Conservation (phyloP, 2,329 filamentous ascomycete species). For the Clonostachys solani region DNA sequence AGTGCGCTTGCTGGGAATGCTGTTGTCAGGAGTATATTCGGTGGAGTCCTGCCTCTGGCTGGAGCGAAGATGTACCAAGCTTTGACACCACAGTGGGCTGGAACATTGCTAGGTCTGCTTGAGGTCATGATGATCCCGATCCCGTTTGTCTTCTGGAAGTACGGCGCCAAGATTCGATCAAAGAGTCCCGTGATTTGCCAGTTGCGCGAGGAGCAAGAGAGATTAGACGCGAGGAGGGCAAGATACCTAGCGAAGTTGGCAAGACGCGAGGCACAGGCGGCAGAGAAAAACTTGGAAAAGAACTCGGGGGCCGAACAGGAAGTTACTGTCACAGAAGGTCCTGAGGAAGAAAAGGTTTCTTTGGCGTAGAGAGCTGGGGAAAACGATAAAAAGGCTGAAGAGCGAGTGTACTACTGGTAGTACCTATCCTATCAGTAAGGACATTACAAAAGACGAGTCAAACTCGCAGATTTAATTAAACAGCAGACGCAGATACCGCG, state of each 20-base stretch:
- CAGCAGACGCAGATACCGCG: too few relatives aligned
- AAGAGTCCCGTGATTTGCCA: constrained; percentile 42
- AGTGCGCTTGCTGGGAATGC: constrained; percentile 77
- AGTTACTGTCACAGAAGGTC: neutral
- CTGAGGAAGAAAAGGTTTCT: neutral
- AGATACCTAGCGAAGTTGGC: constrained; percentile 11
- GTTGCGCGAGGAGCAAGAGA: constrained; percentile 32
- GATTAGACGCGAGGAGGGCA: constrained; percentile 9
- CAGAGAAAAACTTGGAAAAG: neutral
- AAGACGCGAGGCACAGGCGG: neutral
- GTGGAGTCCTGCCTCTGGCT: constrained; percentile 74
- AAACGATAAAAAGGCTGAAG: too few relatives aligned
- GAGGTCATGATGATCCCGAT: constrained; percentile 75
- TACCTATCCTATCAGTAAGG: too few relatives aligned
- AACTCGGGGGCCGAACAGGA: neutral
- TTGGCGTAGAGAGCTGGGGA: too few relatives aligned
- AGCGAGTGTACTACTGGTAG: too few relatives aligned
- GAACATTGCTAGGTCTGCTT: constrained; percentile 69
- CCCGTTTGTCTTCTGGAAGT: constrained; percentile 72
- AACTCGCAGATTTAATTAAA: too few relatives aligned
- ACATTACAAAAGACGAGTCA: too few relatives aligned
- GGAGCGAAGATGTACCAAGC: constrained; percentile 67
- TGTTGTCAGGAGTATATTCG: constrained; percentile 67
- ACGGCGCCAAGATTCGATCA: constrained; percentile 47
- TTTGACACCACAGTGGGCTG: constrained; percentile 74